phyloP scores from a whole-genome alignment of 805 yeast species.

The Schwanniomyces vanrijiae region DNA sequence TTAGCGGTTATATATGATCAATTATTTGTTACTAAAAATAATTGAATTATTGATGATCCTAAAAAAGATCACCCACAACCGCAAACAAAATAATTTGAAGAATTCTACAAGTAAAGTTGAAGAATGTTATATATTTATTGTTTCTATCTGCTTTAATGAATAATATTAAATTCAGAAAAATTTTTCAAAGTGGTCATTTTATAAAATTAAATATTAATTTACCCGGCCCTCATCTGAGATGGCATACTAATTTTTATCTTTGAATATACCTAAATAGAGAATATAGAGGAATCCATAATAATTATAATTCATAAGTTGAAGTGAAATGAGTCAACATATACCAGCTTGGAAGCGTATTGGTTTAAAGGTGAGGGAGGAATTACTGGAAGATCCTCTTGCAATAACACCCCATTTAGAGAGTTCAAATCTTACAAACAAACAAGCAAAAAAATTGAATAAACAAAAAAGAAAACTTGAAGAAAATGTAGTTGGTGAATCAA shows the following conservation, averaged over 20 bases:
- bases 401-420: slow-evolving; percentile 46
- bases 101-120: slow-evolving; percentile 1
- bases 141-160: not conserved
- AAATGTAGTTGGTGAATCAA: slow-evolving; percentile 10
- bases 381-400: slow-evolving; percentile 46
- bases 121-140: not conserved
- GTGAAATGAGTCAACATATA: slow-evolving; percentile 7
- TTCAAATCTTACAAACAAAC: slow-evolving; percentile 39
- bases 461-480: slow-evolving; percentile 26
- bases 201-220: not conserved
- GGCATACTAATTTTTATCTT: slow-evolving; percentile 1
- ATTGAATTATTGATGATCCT: slow-evolving; percentile 4
- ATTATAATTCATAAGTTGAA: not conserved
- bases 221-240: slow-evolving; percentile 3
- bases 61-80: slow-evolving; percentile 10
- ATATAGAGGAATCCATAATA: not conserved
- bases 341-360: slow-evolving; percentile 89
- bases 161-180: not conserved
- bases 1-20: slow-evolving; percentile 29
- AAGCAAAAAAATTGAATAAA: slow-evolving; percentile 41
- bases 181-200: not conserved
- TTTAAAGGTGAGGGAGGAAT: slow-evolving; percentile 53
- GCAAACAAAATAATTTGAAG: slow-evolving; percentile 7
- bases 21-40: slow-evolving; percentile 8
- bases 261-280: not conserved